These are phyloP conservation scores for Castanea crenata DNA, from an alignment of 306 rosid species.

Conservation along the genomic window DNA sequence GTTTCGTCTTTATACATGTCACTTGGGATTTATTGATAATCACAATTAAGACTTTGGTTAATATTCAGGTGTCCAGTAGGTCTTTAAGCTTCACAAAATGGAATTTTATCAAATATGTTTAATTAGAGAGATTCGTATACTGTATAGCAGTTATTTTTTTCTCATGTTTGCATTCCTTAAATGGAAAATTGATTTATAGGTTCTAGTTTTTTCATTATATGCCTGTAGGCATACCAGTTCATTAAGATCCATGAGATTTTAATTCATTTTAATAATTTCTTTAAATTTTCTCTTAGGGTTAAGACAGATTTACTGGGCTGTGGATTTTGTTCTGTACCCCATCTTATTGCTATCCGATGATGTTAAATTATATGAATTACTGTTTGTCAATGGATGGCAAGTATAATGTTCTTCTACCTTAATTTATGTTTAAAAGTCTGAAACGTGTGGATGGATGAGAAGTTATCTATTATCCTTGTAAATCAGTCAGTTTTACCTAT, in stretches of 20 bases:
- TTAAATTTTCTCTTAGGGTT: background rate
- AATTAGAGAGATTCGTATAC: background rate
- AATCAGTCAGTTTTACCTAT: conserved; percentile 3
- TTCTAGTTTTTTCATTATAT: conserved; percentile 3
- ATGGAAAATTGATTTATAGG: conserved; percentile 1
- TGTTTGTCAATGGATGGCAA: background rate
- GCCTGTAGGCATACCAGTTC: background rate
- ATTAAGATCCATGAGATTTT: background rate
- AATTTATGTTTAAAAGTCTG: background rate
- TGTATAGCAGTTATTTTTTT: background rate
- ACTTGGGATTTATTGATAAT: background rate
- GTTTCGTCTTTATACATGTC: background rate
- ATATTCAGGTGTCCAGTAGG: background rate
- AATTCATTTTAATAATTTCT: background rate
- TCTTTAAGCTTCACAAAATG: background rate
- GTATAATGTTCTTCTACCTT: background rate
- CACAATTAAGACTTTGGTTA: background rate
- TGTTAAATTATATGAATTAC: background rate
- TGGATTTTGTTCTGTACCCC: background rate
- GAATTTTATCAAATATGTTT: background rate
- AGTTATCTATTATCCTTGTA: background rate
- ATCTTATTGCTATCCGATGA: background rate
- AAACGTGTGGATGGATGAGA: conserved; percentile 4
- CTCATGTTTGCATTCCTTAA: background rate
- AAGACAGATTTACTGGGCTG: background rate